A percentile compares a stretch with the other conserved stretches of the same genome.
Evolutionary conservation across 176 grass and related monocot species (phyloP).

Genomic region (Aegilops umbellulata): DNA sequence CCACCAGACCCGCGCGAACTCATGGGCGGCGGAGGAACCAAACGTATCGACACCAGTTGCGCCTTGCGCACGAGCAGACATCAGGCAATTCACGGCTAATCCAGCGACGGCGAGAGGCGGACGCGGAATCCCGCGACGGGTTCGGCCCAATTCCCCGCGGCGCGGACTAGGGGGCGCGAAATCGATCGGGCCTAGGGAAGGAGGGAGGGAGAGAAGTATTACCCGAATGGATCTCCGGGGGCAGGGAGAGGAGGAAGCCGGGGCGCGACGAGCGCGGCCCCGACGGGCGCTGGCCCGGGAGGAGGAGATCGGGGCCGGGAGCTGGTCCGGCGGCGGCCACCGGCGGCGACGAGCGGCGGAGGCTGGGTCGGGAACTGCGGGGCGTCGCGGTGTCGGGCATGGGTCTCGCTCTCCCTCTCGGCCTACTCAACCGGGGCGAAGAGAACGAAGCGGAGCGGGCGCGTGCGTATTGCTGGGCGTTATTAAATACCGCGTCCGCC

Average conservation of each 20-base stretch:
- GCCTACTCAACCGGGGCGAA: background rate
- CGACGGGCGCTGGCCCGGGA: background rate
- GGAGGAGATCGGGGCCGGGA: background rate
- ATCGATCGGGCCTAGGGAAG: background rate
- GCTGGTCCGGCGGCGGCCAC: background rate
- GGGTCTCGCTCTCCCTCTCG: background rate
- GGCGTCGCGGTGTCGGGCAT: background rate
- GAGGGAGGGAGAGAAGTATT: background rate
- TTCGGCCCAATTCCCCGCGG: background rate
- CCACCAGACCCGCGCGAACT: background rate
- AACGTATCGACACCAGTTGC: background rate
- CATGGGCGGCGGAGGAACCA: background rate
- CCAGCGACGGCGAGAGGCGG: background rate
- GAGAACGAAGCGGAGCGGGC: background rate
- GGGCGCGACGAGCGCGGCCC: background rate
- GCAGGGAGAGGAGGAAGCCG: background rate
- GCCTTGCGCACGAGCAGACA: background rate
- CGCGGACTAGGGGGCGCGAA: background rate
- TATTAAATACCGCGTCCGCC: background rate
- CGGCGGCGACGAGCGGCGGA: background rate
- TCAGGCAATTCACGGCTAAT: background rate
- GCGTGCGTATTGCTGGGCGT: background rate
- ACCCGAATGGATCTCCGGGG: constrained; percentile 15
- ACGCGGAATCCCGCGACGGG: background rate
- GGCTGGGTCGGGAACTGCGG: background rate